Percentiles rank a stretch among this genome's conserved stretches.
Evolutionary conservation across 1,139 yeast species (phyloP).

Genomic region (Geotrichum fermentans): DNA sequence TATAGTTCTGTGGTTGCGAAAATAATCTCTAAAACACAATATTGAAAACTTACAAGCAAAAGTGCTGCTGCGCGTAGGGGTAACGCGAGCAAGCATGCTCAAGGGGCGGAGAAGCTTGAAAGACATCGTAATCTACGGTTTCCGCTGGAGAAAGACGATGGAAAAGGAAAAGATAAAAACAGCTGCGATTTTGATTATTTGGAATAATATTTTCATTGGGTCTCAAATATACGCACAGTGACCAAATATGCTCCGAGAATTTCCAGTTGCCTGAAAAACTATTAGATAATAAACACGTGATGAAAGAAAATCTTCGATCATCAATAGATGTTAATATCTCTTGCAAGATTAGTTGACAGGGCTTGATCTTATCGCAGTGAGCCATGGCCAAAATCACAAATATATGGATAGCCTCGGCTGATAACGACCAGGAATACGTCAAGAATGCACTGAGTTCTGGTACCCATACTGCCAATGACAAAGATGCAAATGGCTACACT

Average conservation of each 20-base stretch:
- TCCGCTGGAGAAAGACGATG: conserved; percentile 1
- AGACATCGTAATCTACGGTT: conserved; percentile 11
- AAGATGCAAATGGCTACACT: conserved; percentile 91
- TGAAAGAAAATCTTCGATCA: too few species aligned
- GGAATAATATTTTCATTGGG: conserved; percentile 11
- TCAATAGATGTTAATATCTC: too few species aligned
- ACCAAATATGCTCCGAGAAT: too few species aligned
- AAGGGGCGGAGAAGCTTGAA: conserved; percentile 17
- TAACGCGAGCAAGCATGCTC: conserved; percentile 11
- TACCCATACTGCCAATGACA: conserved; percentile 56
- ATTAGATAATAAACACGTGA: too few species aligned
- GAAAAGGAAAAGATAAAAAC: background rate
- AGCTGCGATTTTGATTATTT: background rate
- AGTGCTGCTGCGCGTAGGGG: conserved; percentile 8
- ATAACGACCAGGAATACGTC: conserved; percentile 61
- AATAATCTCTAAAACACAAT: too few species aligned
- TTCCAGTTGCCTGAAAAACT: too few species aligned
- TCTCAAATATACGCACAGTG: conserved; percentile 7
- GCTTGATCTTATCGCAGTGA: too few species aligned
- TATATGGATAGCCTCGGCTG: conserved; percentile 95
- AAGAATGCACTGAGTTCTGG: conserved; percentile 51
- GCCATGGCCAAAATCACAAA: conserved; percentile 38
- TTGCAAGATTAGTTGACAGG: too few species aligned
- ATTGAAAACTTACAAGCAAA: conserved; percentile 9
- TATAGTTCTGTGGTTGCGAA: too few species aligned